Evolutionary conservation across 192 early-diverging fungal species (phyloP).

Genomic region (Nowakowskiella sp.): DNA sequence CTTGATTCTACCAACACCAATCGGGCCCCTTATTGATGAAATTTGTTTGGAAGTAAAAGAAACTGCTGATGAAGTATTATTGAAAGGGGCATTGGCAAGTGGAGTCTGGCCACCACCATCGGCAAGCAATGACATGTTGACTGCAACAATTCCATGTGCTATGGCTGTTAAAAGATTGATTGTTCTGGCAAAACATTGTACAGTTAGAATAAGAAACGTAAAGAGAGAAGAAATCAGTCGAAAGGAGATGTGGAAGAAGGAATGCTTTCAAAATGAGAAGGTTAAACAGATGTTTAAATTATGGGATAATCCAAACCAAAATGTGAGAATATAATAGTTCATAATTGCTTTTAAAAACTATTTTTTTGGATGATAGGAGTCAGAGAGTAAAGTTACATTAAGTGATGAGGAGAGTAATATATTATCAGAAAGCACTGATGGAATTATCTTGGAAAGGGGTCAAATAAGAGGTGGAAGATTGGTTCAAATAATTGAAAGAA

Average conservation of each 20-base stretch:
- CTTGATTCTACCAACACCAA: conserved; percentile 11
- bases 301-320: conserved; percentile 29
- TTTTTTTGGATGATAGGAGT: neutral
- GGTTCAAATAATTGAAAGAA: conserved; percentile 30
- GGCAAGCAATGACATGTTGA: conserved; percentile 34
- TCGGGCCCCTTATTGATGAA: conserved; percentile 18
- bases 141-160: conserved; percentile 36
- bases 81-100: conserved; percentile 33
- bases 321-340: neutral
- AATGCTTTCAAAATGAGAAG: conserved; percentile 33
- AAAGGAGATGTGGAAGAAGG: conserved; percentile 29
- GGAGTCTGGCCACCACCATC: conserved; percentile 33
- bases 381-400: neutral
- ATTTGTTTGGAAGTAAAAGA: conserved; percentile 23
- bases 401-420: conserved; percentile 1
- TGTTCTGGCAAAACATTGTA: conserved; percentile 24
- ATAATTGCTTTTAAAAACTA: neutral
- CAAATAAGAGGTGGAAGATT: conserved; percentile 34
- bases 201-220: conserved; percentile 19
- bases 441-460: conserved; percentile 29
- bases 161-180: conserved; percentile 43
- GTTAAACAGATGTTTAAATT: conserved; percentile 41
- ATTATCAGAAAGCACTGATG: conserved; percentile 11
- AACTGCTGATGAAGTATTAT: conserved; percentile 24
- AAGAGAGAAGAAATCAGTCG: conserved; percentile 26